Percentiles rank a stretch among this genome's conserved stretches.
Evolutionary conservation across 495 filamentous ascomycete species (phyloP).

Genomic region (Penicillium egyptiacum): DNA sequence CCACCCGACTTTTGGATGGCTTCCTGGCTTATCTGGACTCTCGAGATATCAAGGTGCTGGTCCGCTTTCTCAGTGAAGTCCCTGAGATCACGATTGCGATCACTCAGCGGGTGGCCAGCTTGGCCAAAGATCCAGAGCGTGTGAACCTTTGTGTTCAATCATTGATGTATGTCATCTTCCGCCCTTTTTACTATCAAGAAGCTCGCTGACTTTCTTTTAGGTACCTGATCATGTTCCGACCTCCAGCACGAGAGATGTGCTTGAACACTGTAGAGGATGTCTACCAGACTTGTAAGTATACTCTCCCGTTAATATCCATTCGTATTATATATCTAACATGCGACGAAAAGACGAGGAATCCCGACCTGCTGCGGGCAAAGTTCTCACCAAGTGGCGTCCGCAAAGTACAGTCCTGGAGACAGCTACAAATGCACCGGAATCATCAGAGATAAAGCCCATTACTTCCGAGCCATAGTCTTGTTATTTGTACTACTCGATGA

Average conservation of each 20-base stretch:
- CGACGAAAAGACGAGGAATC: constrained; percentile 43
- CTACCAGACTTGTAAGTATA: constrained; percentile 62
- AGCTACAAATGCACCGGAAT: constrained; percentile 12
- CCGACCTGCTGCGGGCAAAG: constrained; percentile 44
- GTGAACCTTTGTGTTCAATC: constrained; percentile 61
- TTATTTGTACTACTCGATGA: neutral
- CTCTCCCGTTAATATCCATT: neutral
- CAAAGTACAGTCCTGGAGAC: constrained; percentile 22
- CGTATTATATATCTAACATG: constrained; percentile 16
- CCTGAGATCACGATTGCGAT: constrained; percentile 72
- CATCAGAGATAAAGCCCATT: constrained; percentile 9
- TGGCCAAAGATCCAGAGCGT: constrained; percentile 87
- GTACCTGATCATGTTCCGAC: constrained; percentile 83
- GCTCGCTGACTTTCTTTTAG: constrained; percentile 34
- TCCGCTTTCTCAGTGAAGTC: constrained; percentile 88
- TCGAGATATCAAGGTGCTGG: constrained; percentile 77
- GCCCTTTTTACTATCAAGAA: neutral
- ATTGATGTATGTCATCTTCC: constrained; percentile 51
- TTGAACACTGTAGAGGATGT: constrained; percentile 82
- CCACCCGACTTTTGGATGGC: constrained; percentile 77
- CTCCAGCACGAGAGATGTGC: constrained; percentile 76
- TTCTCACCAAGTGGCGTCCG: constrained; percentile 47
- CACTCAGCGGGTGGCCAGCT: constrained; percentile 69
- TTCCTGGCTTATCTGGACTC: constrained; percentile 83
- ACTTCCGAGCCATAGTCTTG: constrained; percentile 8